phyloP scores from a whole-genome alignment of 2,329 filamentous ascomycete genomes.

The Trichothecium roseum region DNA sequence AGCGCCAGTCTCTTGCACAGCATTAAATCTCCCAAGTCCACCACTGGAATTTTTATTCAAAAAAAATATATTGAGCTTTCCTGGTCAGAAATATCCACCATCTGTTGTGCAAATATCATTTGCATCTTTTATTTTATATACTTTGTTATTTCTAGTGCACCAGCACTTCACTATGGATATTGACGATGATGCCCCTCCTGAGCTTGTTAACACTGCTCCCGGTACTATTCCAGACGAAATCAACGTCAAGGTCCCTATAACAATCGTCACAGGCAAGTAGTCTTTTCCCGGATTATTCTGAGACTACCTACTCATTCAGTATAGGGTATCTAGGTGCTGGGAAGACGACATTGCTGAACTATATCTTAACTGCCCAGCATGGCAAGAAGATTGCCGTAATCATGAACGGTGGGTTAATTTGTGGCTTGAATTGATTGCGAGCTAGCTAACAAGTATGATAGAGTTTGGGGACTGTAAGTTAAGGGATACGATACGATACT shows the following conservation, averaged over 20 bases:
- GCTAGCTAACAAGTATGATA: conserved; percentile 20
- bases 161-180: conserved; percentile 38
- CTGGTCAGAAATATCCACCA: too few species aligned
- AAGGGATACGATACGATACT: background rate
- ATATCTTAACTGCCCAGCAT: conserved; percentile 89
- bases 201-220: conserved; percentile 42
- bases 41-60: too few species aligned
- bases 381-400: conserved; percentile 98
- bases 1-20: too few species aligned
- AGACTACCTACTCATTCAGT: background rate
- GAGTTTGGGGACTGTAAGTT: conserved; percentile 72
- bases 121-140: too few species aligned
- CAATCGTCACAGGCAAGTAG: conserved; percentile 63
- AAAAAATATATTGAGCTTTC: too few species aligned
- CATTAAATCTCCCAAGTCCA: too few species aligned
- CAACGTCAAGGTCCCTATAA: conserved; percentile 65
- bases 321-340: conserved; percentile 87
- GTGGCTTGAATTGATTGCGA: background rate
- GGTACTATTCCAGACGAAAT: conserved; percentile 35
- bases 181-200: conserved; percentile 58
- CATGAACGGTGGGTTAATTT: conserved; percentile 56
- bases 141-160: background rate
- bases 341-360: conserved; percentile 91
- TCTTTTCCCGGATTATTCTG: background rate
- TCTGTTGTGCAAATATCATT: too few species aligned